Percentiles rank a stretch among this genome's conserved stretches.
Evolutionary conservation across 257 asterid genomes (phyloP).

Genomic region (Rubia yunnanensis): DNA sequence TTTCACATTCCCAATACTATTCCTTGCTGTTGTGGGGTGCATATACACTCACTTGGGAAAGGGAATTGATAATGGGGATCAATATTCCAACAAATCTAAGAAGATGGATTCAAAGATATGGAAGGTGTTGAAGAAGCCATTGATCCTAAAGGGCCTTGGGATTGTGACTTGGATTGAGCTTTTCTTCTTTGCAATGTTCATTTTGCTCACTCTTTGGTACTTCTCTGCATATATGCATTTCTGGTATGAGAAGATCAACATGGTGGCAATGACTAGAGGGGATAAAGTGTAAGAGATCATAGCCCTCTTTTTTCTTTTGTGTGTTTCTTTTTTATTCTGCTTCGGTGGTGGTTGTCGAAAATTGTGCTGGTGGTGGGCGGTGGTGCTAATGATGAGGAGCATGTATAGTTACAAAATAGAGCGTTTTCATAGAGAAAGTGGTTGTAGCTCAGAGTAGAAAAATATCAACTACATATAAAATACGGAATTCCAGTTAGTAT

Average conservation of each 20-base stretch:
- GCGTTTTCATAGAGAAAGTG: no score
- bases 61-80: slow-evolving; percentile 6
- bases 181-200: slow-evolving; percentile 50
- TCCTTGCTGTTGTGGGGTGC: slow-evolving; percentile 89
- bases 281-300: slow-evolving; percentile 48
- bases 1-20: slow-evolving; percentile 85
- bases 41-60: slow-evolving; percentile 67
- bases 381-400: no score
- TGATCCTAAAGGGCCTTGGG: slow-evolving; percentile 62
- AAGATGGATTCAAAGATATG: slow-evolving; percentile 19
- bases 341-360: no score
- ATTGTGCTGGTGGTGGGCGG: no score
- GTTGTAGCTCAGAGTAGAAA: no score
- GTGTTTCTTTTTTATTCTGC: background rate
- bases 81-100: background rate
- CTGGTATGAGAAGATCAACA: slow-evolving; percentile 44
- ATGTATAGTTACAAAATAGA: no score
- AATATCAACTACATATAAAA: no score
- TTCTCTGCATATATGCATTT: slow-evolving; percentile 58
- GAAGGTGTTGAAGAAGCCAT: slow-evolving; percentile 50
- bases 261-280: slow-evolving; percentile 34
- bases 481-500: no score
- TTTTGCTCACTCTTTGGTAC: slow-evolving; percentile 70
- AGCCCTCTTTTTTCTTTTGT: background rate
- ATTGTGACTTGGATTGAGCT: slow-evolving; percentile 70